Conservation (phyloP, 345 rosid species). For the Pelargonium nanum region DNA sequence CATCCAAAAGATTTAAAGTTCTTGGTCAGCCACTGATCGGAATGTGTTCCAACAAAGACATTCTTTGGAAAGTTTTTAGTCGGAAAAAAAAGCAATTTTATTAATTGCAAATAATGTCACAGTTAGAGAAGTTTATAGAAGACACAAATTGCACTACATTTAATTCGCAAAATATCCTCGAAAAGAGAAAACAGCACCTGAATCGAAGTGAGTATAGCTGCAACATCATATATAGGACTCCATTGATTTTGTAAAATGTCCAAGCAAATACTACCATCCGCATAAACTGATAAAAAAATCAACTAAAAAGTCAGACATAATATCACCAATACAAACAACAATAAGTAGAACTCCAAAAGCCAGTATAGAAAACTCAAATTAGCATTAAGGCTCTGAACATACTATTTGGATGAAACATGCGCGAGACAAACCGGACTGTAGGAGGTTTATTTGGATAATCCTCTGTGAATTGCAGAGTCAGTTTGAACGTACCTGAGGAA, state of each 20-base stretch:
- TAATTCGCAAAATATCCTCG: neutral
- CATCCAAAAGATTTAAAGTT: too few species aligned
- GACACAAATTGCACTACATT: too few species aligned
- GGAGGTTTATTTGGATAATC: conserved; percentile 60
- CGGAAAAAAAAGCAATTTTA: too few species aligned
- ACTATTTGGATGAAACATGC: conserved; percentile 56
- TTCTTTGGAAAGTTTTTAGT: too few species aligned
- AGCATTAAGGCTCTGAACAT: conserved; percentile 15
- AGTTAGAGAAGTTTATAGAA: neutral
- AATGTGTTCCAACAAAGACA: too few species aligned
- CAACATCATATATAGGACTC: conserved; percentile 98
- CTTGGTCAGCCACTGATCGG: too few species aligned
- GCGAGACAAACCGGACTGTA: conserved; percentile 45
- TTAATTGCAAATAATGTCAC: neutral
- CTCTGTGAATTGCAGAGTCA: conserved; percentile 47
- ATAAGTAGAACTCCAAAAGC: neutral
- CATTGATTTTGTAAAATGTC: conserved; percentile 94
- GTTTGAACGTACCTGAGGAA: conserved; percentile 45
- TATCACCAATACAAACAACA: neutral
- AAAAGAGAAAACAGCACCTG: conserved; percentile 36
- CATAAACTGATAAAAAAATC: conserved; percentile 58
- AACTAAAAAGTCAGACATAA: neutral
- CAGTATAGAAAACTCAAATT: neutral
- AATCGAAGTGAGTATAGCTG: conserved; percentile 91
- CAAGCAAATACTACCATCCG: conserved; percentile 94